Evolutionary conservation across 176 grass and related monocot genomes (phyloP).

Genomic region (Microstegium vimineum): DNA sequence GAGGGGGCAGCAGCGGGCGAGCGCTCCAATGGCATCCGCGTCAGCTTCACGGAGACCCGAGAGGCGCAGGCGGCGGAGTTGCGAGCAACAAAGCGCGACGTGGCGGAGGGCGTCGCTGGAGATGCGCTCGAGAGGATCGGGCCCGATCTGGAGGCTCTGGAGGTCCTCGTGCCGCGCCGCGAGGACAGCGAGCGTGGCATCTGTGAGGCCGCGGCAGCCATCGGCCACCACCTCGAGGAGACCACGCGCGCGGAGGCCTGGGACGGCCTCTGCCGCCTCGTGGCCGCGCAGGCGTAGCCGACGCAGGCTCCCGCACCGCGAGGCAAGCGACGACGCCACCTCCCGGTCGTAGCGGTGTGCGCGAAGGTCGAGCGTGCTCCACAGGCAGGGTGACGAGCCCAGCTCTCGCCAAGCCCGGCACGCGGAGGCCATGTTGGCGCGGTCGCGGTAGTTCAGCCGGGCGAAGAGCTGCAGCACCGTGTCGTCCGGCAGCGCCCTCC

Average conservation of each 20-base stretch:
- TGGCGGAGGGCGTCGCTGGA: constrained; percentile 83
- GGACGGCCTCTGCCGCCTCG: constrained; percentile 49
- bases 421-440: constrained; percentile 57
- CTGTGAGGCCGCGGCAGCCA: constrained; percentile 71
- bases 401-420: constrained; percentile 72
- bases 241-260: constrained; percentile 49
- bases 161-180: constrained; percentile 85
- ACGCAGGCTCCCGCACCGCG: constrained; percentile 57
- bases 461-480: constrained; percentile 87
- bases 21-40: constrained; percentile 56
- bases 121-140: constrained; percentile 62
- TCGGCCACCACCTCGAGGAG: constrained; percentile 80
- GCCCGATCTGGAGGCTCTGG: constrained; percentile 83
- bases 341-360: constrained; percentile 54
- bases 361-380: constrained; percentile 88
- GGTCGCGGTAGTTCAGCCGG: constrained; percentile 85
- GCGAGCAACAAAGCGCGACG: constrained; percentile 79
- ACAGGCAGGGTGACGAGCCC: constrained; percentile 78
- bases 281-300: constrained; percentile 63
- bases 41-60: constrained; percentile 78
- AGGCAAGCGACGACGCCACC: constrained; percentile 52
- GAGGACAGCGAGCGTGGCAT: constrained; percentile 77
- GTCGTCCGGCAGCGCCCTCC: constrained; percentile 81
- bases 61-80: constrained; percentile 66
- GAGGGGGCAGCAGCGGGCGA: constrained; percentile 61